Conservation (phyloP, 2,329 filamentous ascomycete genomes). For the Alternaria hordeiaustralica region DNA sequence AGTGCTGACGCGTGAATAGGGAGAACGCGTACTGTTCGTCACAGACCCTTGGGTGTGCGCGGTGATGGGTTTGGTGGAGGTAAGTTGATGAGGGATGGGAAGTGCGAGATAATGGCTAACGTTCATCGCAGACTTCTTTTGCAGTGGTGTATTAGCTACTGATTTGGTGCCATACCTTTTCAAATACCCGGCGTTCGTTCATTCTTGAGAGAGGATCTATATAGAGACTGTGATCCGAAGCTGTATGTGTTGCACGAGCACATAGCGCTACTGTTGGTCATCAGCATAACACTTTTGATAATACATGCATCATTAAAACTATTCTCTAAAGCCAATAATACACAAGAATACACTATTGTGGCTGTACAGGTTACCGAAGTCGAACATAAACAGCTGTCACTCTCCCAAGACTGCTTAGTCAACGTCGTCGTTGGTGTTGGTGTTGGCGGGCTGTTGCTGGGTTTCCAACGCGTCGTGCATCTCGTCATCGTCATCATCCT, state of each 20-base stretch:
- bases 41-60: conserved; percentile 35
- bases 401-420: neutral
- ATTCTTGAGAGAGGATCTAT: neutral
- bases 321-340: neutral
- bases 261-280: neutral
- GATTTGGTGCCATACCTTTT: neutral
- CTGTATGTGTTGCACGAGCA: neutral
- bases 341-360: neutral
- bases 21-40: conserved; percentile 37
- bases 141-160: neutral
- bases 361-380: neutral
- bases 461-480: conserved; percentile 6
- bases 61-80: conserved; percentile 7
- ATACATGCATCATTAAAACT: neutral
- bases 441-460: neutral
- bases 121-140: neutral
- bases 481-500: conserved; percentile 8
- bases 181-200: neutral
- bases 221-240: neutral
- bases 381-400: neutral
- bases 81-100: neutral
- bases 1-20: conserved; percentile 17
- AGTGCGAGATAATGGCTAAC: neutral
- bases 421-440: conserved; percentile 1
- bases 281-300: neutral